These are phyloP conservation scores for Diddensiella transvaalensis DNA, from an alignment of 805 yeast species.

Conservation along the genomic window DNA sequence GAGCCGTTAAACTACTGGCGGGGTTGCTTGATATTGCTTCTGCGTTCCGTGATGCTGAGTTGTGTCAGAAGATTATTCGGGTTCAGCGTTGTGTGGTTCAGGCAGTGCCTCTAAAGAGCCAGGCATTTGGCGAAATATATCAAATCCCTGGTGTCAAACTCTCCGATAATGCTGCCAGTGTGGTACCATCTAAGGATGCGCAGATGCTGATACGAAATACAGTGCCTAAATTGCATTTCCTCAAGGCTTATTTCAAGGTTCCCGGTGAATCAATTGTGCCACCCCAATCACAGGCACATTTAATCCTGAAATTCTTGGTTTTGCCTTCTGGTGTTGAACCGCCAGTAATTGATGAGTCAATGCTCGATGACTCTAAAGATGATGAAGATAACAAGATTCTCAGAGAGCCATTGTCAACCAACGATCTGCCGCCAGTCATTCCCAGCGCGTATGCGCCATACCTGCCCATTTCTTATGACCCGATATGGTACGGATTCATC, in stretches of 20 bases:
- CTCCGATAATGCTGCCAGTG: slow-evolving; percentile 5
- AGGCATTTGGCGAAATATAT: slow-evolving; percentile 57
- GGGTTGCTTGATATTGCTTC: slow-evolving; percentile 81
- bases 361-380: slow-evolving; percentile 24
- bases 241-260: slow-evolving; percentile 72
- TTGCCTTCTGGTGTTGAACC: slow-evolving; percentile 57
- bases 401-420: slow-evolving; percentile 66
- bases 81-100: slow-evolving; percentile 70
- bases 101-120: slow-evolving; percentile 56
- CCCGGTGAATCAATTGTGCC: slow-evolving; percentile 74
- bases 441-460: slow-evolving; percentile 69
- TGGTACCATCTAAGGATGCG: slow-evolving; percentile 5
- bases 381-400: slow-evolving; percentile 42
- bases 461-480: slow-evolving; percentile 56
- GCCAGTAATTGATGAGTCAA: slow-evolving; percentile 14
- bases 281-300: slow-evolving; percentile 69
- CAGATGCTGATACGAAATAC: slow-evolving; percentile 31
- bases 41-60: slow-evolving; percentile 68
- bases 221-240: slow-evolving; percentile 64
- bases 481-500: slow-evolving; percentile 66
- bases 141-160: slow-evolving; percentile 71
- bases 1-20: slow-evolving; percentile 59
- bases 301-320: slow-evolving; percentile 70
- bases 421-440: slow-evolving; percentile 63
- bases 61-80: slow-evolving; percentile 57